Evolutionary conservation across 78 protist genomes (phyloP), one percentile per base, ranked within the genome.

Genomic region (Trichosphaerium sp.): DNA sequence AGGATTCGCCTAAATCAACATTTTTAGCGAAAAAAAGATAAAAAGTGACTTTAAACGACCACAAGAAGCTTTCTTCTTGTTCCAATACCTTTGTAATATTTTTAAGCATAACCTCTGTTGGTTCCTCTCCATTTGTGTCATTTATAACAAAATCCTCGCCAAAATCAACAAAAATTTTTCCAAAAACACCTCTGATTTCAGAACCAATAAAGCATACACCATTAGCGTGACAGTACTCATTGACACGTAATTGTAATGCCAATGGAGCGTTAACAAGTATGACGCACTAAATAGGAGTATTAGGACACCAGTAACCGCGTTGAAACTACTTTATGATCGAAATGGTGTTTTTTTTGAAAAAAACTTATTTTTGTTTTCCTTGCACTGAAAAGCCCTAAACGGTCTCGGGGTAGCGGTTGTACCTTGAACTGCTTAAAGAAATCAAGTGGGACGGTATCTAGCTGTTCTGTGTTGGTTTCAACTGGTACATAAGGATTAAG

Each of bases 41-140:
- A 10, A 8, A 32, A 6, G 26, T 3, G 37, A 42, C n/a, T 57
- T 10, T 5, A 26, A 57, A 39, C 8, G 6, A 21, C 12, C 58
- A 54, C 26, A 54, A 54, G 58, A 54, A 8, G 5, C 8, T n/a
- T n/a, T n/a, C n/a, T n/a, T n/a, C n/a, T n/a, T n/a, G n/a, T n/a
- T n/a, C n/a, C n/a, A n/a, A n/a, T n/a, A n/a, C n/a, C n/a, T 37
- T 56, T 35, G 34, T 18, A 12, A 18, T 14, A 35, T 35, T 14
- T 14, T 15, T 14, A 18, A 56, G 21, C 63, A 29, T 31, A 41
- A 69, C 58, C n/a, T n/a, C n/a, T n/a, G n/a, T n/a, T 43, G 91
- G 88, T 47, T 58, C 69, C 43, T 94, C 94, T 51, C 98, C 98
- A 23, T 78, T 75, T 63, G 71, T 41, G 65, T 93, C 98, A 10